A percentile compares a stretch with the other conserved stretches of the same genome.
Conservation (phyloP, 2,329 filamentous ascomycete species). For the Mycogone perniciosa region DNA sequence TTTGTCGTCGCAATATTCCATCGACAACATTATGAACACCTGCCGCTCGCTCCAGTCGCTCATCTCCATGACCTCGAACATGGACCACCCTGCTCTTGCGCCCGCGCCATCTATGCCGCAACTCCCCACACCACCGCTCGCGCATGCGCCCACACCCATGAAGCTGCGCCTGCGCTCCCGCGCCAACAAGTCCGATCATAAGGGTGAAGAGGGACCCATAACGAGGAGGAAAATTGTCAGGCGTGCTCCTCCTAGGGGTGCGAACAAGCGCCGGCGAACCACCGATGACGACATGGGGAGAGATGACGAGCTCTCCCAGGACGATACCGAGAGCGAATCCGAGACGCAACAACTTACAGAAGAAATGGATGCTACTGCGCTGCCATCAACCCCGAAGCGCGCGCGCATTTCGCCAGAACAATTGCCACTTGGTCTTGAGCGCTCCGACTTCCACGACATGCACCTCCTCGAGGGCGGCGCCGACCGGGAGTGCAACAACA, state of each 20-base stretch:
- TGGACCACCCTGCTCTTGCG: constrained; percentile 20
- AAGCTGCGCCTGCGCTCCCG: constrained; percentile 52
- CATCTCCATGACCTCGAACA: constrained; percentile 26
- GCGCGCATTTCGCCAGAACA: constrained; percentile 53
- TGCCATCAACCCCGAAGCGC: constrained; percentile 53
- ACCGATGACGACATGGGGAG: constrained; percentile 41
- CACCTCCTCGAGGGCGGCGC: constrained; percentile 28
- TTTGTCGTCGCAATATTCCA: constrained; percentile 37
- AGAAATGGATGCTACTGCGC: constrained; percentile 17
- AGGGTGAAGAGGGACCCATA: constrained; percentile 1
- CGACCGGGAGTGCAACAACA: constrained; percentile 20
- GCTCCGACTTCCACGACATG: constrained; percentile 51
- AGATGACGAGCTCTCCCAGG: constrained; percentile 26
- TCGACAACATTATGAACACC: constrained; percentile 51
- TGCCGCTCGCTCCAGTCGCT: constrained; percentile 57
- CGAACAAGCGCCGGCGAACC: constrained; percentile 48
- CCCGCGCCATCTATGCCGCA: constrained; percentile 28
- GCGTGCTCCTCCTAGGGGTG: constrained; percentile 40
- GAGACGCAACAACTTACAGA: constrained; percentile 15
- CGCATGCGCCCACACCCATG: constrained; percentile 43
- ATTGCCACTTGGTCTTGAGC: constrained; percentile 54
- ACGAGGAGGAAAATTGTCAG: constrained; percentile 45
- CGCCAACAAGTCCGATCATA: constrained; percentile 19
- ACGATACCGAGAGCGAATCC: constrained; percentile 30
- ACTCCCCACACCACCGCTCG: constrained; percentile 51